Base-by-base conservation (phyloP, 179 eudicot species). In the Drosera spatulata region DNA sequence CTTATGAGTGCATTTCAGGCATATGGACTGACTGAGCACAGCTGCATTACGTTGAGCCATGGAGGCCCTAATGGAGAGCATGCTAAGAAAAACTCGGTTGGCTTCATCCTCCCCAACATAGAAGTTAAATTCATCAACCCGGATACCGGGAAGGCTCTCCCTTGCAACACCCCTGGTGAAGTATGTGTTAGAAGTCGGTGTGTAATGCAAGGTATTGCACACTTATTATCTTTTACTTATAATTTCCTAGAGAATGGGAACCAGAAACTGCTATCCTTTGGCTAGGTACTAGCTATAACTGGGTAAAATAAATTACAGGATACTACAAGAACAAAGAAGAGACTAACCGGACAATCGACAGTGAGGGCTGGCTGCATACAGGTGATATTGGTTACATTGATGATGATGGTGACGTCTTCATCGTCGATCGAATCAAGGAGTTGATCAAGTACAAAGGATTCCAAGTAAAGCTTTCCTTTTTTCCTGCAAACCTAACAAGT, bases 371-470 rank as follows among this genome's bases (percentile, higher is more conserved):
- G 97, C 96, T 93, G 42, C 99, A 89, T 68, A 89, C 99, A 0
- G 99, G 97, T 13, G 97, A 93, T 48, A 72, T 93, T 52, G 97
- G 97, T 8, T 93, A 82, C 70, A 86, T 93, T 14, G 99, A 93
- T 53, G 97, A 94, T 70, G 99, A 94, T 65, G 99, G 96, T 5
- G 86, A 90, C 75, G 64, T 94, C 60, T 94, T 86, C 62, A 73
- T 94, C 4, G 91, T 94, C 4, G 97, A 94, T 77, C 95, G 99
- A 4, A 94, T 94, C 58, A 94, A 90, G 68, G 97, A 94, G 44
- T 54, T 94, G 2, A 94, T 94, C 74, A 94, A 94, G 64, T 85
- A 81, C 84, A 94, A 94, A 79, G 97, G 99, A 39, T 94, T 85
- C 15, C 97, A 93, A 75, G 96, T 84, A 81, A 63, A 69, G n/a